phyloP scores from a whole-genome alignment of 192 early-diverging fungal genomes.

The Chytriomyces sp. region DNA sequence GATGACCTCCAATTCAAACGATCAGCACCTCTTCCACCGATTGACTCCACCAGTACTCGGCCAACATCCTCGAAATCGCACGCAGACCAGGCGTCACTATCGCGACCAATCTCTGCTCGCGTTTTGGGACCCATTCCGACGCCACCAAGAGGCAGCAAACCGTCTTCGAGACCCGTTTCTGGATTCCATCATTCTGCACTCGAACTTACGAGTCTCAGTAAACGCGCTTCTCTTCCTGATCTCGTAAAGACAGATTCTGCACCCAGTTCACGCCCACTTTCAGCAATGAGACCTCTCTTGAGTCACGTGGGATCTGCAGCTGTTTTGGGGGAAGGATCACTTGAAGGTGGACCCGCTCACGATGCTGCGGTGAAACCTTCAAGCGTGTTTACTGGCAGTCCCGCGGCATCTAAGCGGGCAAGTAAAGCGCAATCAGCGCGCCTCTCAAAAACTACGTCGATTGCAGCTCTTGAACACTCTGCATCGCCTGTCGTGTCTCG shows the following conservation, averaged over 20 bases:
- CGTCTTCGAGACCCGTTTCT: constrained; percentile 18
- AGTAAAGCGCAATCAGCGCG: too few species aligned
- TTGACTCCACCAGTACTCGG: constrained; percentile 1
- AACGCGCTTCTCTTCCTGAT: constrained; percentile 11
- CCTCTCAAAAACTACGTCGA: too few species aligned
- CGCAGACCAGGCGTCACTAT: not conserved
- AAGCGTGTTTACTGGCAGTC: too few species aligned
- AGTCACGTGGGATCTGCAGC: not conserved
- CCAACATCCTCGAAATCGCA: constrained; percentile 1
- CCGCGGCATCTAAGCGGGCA: too few species aligned
- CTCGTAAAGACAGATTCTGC: constrained; percentile 15
- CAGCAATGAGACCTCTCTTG: not conserved
- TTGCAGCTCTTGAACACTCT: too few species aligned
- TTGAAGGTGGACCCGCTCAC: too few species aligned
- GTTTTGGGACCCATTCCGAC: constrained; percentile 20
- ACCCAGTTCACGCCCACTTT: constrained; percentile 20
- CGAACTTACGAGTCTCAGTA: not conserved
- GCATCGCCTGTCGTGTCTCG: too few species aligned
- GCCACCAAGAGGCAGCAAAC: constrained; percentile 18
- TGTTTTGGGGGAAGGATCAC: too few species aligned
- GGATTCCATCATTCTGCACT: not conserved
- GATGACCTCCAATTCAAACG: not conserved
- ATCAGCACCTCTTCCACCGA: constrained; percentile 17
- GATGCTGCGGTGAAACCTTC: too few species aligned
- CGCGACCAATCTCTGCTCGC: constrained; percentile 15